phyloP scores from a whole-genome alignment of 2,329 filamentous ascomycete species.

The Periconia digitata region DNA sequence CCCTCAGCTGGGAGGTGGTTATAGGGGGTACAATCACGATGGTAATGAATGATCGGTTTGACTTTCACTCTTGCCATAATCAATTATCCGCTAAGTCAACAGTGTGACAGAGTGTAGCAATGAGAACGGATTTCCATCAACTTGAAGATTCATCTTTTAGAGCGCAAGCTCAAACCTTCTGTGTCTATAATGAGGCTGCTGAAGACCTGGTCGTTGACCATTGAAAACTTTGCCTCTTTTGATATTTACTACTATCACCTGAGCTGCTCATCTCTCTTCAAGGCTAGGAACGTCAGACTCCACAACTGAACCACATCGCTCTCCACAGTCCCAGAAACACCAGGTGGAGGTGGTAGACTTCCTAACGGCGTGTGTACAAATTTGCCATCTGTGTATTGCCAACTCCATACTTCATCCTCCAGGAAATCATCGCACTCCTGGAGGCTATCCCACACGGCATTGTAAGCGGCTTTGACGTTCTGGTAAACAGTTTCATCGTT shows the following conservation, averaged over 20 bases:
- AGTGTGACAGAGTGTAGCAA: background rate
- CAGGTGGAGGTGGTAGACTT: constrained; percentile 40
- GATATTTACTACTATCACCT: background rate
- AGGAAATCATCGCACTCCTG: constrained; percentile 57
- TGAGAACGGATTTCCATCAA: background rate
- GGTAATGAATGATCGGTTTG: background rate
- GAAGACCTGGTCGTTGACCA: background rate
- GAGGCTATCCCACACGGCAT: constrained; percentile 62
- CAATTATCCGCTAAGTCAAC: background rate
- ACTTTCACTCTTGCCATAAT: background rate
- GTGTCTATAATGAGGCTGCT: background rate
- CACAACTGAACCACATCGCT: constrained; percentile 60
- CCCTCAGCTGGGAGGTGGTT: background rate
- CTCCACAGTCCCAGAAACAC: constrained; percentile 54
- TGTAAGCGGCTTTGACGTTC: constrained; percentile 54
- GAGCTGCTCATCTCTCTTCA: constrained; percentile 44
- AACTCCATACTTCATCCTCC: constrained; percentile 64
- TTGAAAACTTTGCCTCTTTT: background rate
- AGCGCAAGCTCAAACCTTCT: background rate
- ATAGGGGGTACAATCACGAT: background rate
- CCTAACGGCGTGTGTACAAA: constrained; percentile 54
- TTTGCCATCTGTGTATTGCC: constrained; percentile 54
- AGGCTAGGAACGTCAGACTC: constrained; percentile 61
- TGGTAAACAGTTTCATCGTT: background rate
- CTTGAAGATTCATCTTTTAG: background rate